Evolutionary conservation across 2,329 filamentous ascomycete species (phyloP), one percentile per base, ranked within the genome.

Genomic region (Fonsecaea multimorphosa): DNA sequence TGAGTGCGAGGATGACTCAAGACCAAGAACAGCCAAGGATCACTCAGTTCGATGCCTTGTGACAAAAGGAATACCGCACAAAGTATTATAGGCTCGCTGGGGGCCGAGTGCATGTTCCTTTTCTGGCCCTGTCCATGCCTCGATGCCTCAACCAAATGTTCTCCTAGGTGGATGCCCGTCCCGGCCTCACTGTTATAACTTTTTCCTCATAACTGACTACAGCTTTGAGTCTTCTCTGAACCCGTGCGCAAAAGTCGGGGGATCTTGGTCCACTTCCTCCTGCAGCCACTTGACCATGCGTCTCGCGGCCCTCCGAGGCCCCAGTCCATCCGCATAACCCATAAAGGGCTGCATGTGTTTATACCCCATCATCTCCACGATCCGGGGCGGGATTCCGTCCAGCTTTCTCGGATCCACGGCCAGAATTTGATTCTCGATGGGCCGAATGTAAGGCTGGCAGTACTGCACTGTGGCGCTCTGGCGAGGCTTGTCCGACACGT

Each of bases 381-480:
- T 76, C 6, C 69, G 62, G 14, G 70, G 70, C 12, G 73, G 71
- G 29, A 76, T 76, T 40, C 70, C 65, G 16, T 70, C 64, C 58
- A 76, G 68, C 58, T 73, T 73, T 22, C 75, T 68, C 6, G 74
- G 75, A 62, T 76, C 75, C 12, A 76, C 75, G 1, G 74, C 72
- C 34, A 76, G 69, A 12, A 75, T 72, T 62, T 75, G 73, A 59
- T 74, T 76, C 68, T 76, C 75, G 54, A 76, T 73, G 24, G 73
- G 72, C 12, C 75, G 74, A 44, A 77, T 73, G 58, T 73, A 83
- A 4, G 78, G 77, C 67, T 79, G 77, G 64, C 77, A 80, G 70
- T 78, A 80, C 70, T 79, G 78, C n/a, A 78, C 74, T 14, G 78
- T 80, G 51, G 76, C 69, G 51, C 77, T 77, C 40, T 74, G 67